Base-by-base conservation (phyloP, 768 basidiomycete species). In the Albatrellus ellisii region DNA sequence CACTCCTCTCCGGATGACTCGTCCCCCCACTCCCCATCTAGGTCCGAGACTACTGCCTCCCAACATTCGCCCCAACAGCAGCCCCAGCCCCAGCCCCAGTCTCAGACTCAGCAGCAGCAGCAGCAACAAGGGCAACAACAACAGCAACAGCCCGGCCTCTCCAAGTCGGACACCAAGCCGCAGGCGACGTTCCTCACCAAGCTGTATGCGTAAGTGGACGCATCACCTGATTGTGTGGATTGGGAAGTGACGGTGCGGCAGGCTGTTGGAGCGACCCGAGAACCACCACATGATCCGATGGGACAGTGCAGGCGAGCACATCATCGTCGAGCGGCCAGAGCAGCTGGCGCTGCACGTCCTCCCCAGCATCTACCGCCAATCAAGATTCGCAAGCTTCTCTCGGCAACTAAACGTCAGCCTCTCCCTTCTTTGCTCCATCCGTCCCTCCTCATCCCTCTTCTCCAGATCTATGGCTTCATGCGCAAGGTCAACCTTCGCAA, bases 391-490 rank as follows among this genome's bases (percentile, higher is more conserved):
- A 39, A 87, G 84, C 73, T 95, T 94, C 73, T 92, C 89, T 53
- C 78, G 90, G 64, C 90, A 95, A 73, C 77, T 95, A 59, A 95
- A 95, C 66, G 89, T 94, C 42, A 39, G 50, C 26, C 25, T 36
- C 28, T 43, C 36, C 44, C 42, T 44, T 36, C 43, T 43, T 42
- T 48, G 31, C 39, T 22, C 36, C 39, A 6, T 25, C 47, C 44
- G 43, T 27, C 48, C 42, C 47, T 51, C 36, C 48, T 45, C 56
- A 54, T 41, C 37, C 47, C 18, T 48, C 47, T 27, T 41, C 25
- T n/a, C 42, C 52, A 94, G 90, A 95, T 95, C 64, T 95, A 95
- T 68, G 91, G 90, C 51, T 95, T 91, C 70, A 92, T 92, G 87
- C 88, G 90, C 64, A 92, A 94, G 63, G 86, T 94, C 59, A 92